phyloP scores from a whole-genome alignment of 345 rosid species.

The Noccaea caerulescens region DNA sequence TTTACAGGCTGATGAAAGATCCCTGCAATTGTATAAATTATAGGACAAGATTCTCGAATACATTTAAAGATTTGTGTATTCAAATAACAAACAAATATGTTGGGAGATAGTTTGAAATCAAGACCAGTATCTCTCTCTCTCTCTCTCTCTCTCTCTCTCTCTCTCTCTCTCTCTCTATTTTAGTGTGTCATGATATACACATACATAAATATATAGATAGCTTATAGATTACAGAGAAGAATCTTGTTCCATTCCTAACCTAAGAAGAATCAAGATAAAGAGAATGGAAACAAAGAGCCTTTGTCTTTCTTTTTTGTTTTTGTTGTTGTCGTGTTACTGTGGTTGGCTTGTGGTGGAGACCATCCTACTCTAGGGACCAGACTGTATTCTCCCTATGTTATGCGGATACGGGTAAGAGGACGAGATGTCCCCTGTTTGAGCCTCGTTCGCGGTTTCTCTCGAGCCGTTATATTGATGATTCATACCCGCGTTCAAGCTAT shows the following conservation, averaged over 20 bases:
- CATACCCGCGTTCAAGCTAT: slow-evolving; percentile 52
- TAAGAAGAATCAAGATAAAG: slow-evolving; percentile 37
- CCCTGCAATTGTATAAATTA: not conserved
- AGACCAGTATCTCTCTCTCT: slow-evolving; percentile 30
- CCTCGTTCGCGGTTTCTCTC: slow-evolving; percentile 53
- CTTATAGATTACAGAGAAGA: slow-evolving; percentile 32
- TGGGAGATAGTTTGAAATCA: slow-evolving; percentile 23
- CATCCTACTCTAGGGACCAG: slow-evolving; percentile 60
- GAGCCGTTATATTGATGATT: slow-evolving; percentile 52
- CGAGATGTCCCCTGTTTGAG: slow-evolving; percentile 51
- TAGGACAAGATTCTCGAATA: not conserved
- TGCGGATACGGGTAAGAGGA: slow-evolving; percentile 68
- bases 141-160: slow-evolving; percentile 21
- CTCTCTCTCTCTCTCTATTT: slow-evolving; percentile 28
- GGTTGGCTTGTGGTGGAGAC: slow-evolving; percentile 16
- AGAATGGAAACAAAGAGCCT: slow-evolving; percentile 32
- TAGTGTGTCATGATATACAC: slow-evolving; percentile 22
- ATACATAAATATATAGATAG: slow-evolving; percentile 13
- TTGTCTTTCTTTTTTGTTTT: not conserved
- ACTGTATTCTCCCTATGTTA: slow-evolving; percentile 69
- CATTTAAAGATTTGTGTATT: slow-evolving; percentile 20
- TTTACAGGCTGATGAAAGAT: slow-evolving; percentile 64
- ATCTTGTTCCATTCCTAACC: slow-evolving; percentile 37
- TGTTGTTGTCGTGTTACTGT: slow-evolving; percentile 9
- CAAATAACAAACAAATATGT: slow-evolving; percentile 23